Evolutionary conservation across 2,329 filamentous ascomycete genomes (phyloP).

Genomic region (Arthroderma sp.): DNA sequence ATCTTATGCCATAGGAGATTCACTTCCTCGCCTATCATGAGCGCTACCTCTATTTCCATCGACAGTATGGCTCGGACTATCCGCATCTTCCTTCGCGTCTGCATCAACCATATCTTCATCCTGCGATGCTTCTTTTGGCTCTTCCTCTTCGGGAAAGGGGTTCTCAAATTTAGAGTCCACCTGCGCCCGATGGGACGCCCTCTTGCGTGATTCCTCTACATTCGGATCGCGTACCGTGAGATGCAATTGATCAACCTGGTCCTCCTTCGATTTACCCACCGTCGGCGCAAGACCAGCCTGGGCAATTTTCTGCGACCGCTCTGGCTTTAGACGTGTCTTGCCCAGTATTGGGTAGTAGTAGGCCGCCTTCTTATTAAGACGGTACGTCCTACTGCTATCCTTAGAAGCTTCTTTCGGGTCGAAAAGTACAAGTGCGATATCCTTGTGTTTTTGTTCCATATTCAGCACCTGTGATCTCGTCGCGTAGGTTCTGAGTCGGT

Average conservation of each 20-base stretch:
- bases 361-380: slow-evolving; percentile 37
- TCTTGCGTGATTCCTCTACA: slow-evolving; percentile 36
- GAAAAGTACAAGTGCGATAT: slow-evolving; percentile 46
- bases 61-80: no score
- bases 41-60: no score
- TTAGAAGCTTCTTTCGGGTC: slow-evolving; percentile 29
- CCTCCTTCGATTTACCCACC: slow-evolving; percentile 29
- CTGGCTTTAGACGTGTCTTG: slow-evolving; percentile 42
- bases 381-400: slow-evolving; percentile 1
- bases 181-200: slow-evolving; percentile 31
- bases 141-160: slow-evolving; percentile 17
- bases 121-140: background rate
- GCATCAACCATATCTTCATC: slow-evolving; percentile 3
- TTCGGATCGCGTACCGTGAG: slow-evolving; percentile 38
- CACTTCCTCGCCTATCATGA: no score
- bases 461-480: slow-evolving; percentile 41
- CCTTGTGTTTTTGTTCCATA: slow-evolving; percentile 39
- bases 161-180: slow-evolving; percentile 33
- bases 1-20: no score
- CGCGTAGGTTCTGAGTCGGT: slow-evolving; percentile 48
- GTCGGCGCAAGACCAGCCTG: slow-evolving; percentile 28
- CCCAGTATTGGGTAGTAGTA: slow-evolving; percentile 50
- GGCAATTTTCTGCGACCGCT: slow-evolving; percentile 31
- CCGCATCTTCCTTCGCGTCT: no score
- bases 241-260: slow-evolving; percentile 41